Evolutionary conservation across 371 early-diverging fungal species (phyloP).

Genomic region (Nematocida displodere): DNA sequence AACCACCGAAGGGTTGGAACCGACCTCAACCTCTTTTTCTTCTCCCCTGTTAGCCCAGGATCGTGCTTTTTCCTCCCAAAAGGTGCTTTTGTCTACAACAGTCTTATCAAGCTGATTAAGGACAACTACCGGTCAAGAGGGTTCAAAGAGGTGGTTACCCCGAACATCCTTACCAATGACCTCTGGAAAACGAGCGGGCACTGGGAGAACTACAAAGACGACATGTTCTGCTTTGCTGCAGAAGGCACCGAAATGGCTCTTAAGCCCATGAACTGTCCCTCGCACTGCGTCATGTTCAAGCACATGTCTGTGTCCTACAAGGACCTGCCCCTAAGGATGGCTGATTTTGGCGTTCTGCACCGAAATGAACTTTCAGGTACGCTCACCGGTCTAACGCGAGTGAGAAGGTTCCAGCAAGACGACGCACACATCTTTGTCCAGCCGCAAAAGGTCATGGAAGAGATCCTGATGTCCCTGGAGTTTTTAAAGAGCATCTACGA

Average conservation of each 20-base stretch:
- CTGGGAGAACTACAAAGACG: slow-evolving; percentile 92
- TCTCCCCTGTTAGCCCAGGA: slow-evolving; percentile 89
- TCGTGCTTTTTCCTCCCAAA: slow-evolving; percentile 90
- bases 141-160: slow-evolving; percentile 87
- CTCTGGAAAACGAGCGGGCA: slow-evolving; percentile 97
- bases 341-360: slow-evolving; percentile 97
- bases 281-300: slow-evolving; percentile 93
- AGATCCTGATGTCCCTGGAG: slow-evolving; percentile 74
- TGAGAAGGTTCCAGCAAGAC: slow-evolving; percentile 97
- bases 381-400: slow-evolving; percentile 88
- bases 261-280: slow-evolving; percentile 99
- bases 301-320: slow-evolving; percentile 81
- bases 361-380: slow-evolving; percentile 94
- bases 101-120: slow-evolving; percentile 79
- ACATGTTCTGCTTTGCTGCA: slow-evolving; percentile 89
- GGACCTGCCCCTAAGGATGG: slow-evolving; percentile 89
- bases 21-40: slow-evolving; percentile 81
- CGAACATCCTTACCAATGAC: slow-evolving; percentile 84
- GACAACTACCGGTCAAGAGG: slow-evolving; percentile 79
- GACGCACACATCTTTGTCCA: slow-evolving; percentile 98
- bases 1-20: slow-evolving; percentile 93
- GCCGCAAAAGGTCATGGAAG: slow-evolving; percentile 72
- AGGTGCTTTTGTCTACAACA: slow-evolving; percentile 88
- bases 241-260: slow-evolving; percentile 76
- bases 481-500: slow-evolving; percentile 80